Percentiles rank a stretch among this genome's conserved stretches.
These are phyloP conservation scores for Cyberlindnera xylosilytica DNA, from an alignment of 805 yeast genomes.

Conservation along the genomic window DNA sequence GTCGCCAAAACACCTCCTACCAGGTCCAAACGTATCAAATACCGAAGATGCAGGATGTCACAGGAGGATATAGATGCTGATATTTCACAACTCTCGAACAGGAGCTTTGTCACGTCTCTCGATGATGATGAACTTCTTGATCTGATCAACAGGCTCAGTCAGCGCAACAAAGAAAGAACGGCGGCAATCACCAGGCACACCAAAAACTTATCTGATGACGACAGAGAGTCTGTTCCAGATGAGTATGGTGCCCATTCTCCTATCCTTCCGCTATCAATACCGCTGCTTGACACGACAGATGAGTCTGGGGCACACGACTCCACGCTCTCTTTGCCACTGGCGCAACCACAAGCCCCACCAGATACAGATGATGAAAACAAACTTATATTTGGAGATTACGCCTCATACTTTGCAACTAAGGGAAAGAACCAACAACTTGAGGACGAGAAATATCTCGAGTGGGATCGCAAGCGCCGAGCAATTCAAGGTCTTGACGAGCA, in stretches of 20 bases:
- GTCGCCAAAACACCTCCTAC: not conserved
- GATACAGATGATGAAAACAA: not conserved
- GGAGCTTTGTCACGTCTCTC: constrained; percentile 31
- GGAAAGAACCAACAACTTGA: constrained; percentile 56
- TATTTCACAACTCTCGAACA: constrained; percentile 13
- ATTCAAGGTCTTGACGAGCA: constrained; percentile 12
- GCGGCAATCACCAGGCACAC: not conserved
- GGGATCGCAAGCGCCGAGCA: constrained; percentile 41
- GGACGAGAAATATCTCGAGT: constrained; percentile 46
- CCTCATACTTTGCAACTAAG: constrained; percentile 62
- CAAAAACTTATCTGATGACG: not conserved
- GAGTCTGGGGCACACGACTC: constrained; percentile 3
- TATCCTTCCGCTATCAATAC: not conserved
- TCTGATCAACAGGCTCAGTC: constrained; percentile 34
- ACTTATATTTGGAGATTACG: constrained; percentile 63
- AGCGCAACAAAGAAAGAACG: constrained; percentile 12
- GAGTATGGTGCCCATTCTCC: too few species aligned
- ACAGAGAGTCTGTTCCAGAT: not conserved
- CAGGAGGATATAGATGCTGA: constrained; percentile 4
- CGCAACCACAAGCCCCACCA: constrained; percentile 10
- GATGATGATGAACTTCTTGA: constrained; percentile 37
- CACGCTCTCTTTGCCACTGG: constrained; percentile 15
- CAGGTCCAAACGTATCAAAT: too few species aligned
- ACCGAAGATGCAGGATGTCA: constrained; percentile 10
- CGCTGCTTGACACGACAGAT: not conserved